A percentile compares a stretch with the other conserved stretches of the same genome.
phyloP scores from a whole-genome alignment of 257 asterid genomes.

The Nicotiana benthamiana region DNA sequence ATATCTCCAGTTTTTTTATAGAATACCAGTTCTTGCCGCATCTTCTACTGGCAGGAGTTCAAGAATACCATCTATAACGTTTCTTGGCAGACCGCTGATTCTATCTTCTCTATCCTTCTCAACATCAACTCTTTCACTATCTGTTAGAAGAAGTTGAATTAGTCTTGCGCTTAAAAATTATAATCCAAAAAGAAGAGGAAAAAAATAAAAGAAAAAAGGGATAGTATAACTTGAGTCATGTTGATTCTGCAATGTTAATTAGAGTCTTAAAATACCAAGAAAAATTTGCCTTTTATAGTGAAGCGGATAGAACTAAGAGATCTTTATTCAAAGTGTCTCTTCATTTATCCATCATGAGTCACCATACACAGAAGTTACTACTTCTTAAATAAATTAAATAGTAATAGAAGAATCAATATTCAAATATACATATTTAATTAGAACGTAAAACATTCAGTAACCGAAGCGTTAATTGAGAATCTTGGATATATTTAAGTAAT shows the following conservation, averaged over 20 bases:
- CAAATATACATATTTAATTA: no score
- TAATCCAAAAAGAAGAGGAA: not conserved
- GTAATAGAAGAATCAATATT: no score
- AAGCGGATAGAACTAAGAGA: no score
- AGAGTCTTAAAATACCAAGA: not conserved
- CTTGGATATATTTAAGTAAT: no score
- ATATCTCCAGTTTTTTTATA: conserved; percentile 16
- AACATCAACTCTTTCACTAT: not conserved
- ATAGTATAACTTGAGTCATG: not conserved
- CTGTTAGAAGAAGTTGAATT: not conserved
- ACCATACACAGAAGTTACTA: no score
- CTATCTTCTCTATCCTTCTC: not conserved
- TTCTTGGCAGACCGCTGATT: conserved; percentile 7
- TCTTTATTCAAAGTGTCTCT: no score
- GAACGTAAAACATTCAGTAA: no score
- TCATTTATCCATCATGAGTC: no score
- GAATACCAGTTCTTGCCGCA: conserved; percentile 17
- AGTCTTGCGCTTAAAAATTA: not conserved
- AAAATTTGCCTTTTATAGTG: no score
- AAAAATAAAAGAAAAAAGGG: no score
- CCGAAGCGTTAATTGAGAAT: no score
- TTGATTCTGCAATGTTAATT: not conserved
- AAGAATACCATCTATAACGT: conserved; percentile 10
- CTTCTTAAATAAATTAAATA: no score
- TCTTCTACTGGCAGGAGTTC: not conserved